Evolutionary conservation across 345 rosid species (phyloP), one percentile per base, ranked within the genome.

Genomic region (Carallia brachiata): DNA sequence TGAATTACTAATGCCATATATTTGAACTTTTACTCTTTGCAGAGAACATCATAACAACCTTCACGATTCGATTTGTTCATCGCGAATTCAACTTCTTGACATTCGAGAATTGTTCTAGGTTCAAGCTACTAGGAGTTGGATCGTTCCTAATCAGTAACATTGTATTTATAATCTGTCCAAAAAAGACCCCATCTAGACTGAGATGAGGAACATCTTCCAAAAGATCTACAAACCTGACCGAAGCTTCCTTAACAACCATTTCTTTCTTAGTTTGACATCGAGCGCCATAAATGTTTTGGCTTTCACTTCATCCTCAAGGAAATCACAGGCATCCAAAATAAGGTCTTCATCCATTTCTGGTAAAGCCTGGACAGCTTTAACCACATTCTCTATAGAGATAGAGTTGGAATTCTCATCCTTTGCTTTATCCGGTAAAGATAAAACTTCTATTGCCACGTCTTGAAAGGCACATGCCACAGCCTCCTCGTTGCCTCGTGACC

Each of bases 291-390:
- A 93, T 36, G 92, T 89, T 82, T 84, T 90, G 1, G 93, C 95
- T 77, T 83, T 90, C 62, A 78, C 65, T 74, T 90, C 97, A 73
- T 93, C 96, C 81, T 93, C 97, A 9, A 89, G 80, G 50, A 90
- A 80, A 79, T 92, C 96, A 66, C 96, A 92, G 13, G 98, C 98
- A 74, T 93, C 98, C 63, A 93, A 63, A 79, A 90, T 80, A 59
- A 90, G 89, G 53, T 93, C 98, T 60, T 89, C 97, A 61, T 93
- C 97, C 89, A 93, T 86, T 54, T 86, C 91, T 18, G 93, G 87
- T 61, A 90, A 77, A 2, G 81, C 88, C 77, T 93, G 97, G 69
- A 93, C 73, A 6, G 96, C 93, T 70, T 69, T 84, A 67, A 93
- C 77, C 0, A 78, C 90, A 9, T 71, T 77, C 77, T 93, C 98